Evolutionary conservation across 805 yeast species (phyloP).

Genomic region (Yarrowia yakushimensis): DNA sequence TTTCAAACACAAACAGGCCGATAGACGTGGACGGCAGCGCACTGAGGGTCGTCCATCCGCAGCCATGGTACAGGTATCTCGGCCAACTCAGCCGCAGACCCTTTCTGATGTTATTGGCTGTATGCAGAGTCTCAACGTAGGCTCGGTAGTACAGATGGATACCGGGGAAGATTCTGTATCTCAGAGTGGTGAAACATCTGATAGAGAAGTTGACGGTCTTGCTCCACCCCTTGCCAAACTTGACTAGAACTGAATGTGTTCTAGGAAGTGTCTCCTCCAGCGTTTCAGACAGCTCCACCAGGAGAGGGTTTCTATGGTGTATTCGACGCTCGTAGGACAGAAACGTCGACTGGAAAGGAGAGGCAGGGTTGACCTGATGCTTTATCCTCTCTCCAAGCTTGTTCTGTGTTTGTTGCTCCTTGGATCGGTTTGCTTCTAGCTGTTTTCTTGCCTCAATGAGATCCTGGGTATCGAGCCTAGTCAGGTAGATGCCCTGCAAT

Average conservation of each 20-base stretch:
- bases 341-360: neutral
- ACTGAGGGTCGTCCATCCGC: constrained; percentile 63
- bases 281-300: neutral
- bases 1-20: constrained; percentile 80
- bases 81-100: constrained; percentile 57
- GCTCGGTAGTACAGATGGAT: constrained; percentile 56
- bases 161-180: constrained; percentile 16
- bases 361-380: neutral
- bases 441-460: constrained; percentile 60
- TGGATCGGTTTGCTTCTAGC: constrained; percentile 40
- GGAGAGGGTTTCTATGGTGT: neutral
- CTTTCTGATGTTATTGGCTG: constrained; percentile 48
- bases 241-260: neutral
- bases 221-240: constrained; percentile 3
- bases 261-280: constrained; percentile 12
- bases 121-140: constrained; percentile 69
- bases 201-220: constrained; percentile 6
- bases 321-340: constrained; percentile 8
- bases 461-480: constrained; percentile 77
- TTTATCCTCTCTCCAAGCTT: constrained; percentile 27
- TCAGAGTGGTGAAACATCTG: neutral
- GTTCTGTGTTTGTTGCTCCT: constrained; percentile 31
- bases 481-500: constrained; percentile 72
- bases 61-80: constrained; percentile 75
- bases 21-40: constrained; percentile 86